Evolutionary conservation across 345 rosid genomes (phyloP).

Genomic region (Citrus hindsii): DNA sequence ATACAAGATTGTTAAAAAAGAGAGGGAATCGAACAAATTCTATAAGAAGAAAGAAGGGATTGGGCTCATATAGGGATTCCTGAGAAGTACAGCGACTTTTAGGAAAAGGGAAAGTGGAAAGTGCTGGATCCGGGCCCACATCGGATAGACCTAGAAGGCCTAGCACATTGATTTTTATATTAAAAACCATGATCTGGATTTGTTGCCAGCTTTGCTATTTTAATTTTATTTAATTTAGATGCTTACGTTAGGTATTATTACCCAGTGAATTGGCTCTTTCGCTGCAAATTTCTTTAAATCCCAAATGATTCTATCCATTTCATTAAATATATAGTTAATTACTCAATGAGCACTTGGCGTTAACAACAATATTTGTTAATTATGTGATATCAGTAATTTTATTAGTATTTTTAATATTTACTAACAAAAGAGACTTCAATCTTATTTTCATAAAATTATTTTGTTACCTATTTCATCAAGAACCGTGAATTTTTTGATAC

Average conservation of each 20-base stretch:
- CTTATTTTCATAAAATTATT: no score
- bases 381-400: no score
- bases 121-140: conserved; percentile 25
- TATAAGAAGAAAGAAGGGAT: neutral
- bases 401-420: no score
- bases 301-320: neutral
- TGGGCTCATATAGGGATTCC: conserved; percentile 11
- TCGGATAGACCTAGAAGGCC: conserved; percentile 19
- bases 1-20: neutral
- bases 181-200: neutral
- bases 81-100: neutral
- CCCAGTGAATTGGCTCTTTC: neutral
- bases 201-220: neutral
- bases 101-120: conserved; percentile 15
- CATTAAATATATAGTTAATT: no score
- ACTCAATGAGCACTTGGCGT: neutral
- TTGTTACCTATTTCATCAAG: fast-evolving
- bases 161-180: neutral
- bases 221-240: neutral
- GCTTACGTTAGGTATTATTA: neutral
- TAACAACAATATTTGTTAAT: no score
- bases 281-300: neutral
- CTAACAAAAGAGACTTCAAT: no score
- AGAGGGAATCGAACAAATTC: conserved; percentile 6
- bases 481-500: fast-evolving